Base-by-base conservation (phyloP, 148 eudicot genomes). In the Amaranthus hypochondriacus region DNA sequence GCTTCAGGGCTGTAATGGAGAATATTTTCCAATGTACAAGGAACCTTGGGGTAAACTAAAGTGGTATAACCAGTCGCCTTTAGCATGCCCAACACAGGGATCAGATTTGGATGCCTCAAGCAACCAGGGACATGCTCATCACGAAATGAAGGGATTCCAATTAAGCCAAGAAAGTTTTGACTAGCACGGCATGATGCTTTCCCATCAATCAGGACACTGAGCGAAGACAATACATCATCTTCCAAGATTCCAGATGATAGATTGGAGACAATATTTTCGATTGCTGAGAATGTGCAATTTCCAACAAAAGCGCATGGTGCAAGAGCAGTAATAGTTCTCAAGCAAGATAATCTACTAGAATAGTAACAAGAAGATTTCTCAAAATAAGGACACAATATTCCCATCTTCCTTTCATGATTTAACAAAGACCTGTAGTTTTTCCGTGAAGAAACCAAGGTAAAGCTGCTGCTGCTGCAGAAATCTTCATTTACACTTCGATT, bases 91-190 rank as follows among this genome's bases (percentile, higher is more conserved):
- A 92, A 66, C 64, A 87, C 81, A 53, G 98, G 98, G 57, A 82
- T 82, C 72, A 95, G 80, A 78, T 92, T 95, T 43, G 98, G 98
- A 84, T 92, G 98, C 86, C 98, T 92, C 74, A 95, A 62, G 79
- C 93, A 94, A 75, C 97, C 97, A 80, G 98, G 97, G 61, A 87
- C 78, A 42, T 69, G 80, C 55, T 79, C 81, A 69, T 89, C 92
- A 48, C 66, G 73, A 85, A 88, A 95, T 72, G 96, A 83, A 39
- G 98, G 98, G 63, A 92, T 54, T 60, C 98, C 98, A 50, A 88
- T 69, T 69, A 92, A 83, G 51, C 75, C 80, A 70, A 91, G 90
- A 83, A 94, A 86, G 77, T 94, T 94, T 70, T 74, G 72, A 67
- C 83, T 70, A 46, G 85, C 84, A 44, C 81, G 80, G 54, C 82